Conservation (phyloP, 352 stramenopile species). For the Globisporangium barbulae region DNA sequence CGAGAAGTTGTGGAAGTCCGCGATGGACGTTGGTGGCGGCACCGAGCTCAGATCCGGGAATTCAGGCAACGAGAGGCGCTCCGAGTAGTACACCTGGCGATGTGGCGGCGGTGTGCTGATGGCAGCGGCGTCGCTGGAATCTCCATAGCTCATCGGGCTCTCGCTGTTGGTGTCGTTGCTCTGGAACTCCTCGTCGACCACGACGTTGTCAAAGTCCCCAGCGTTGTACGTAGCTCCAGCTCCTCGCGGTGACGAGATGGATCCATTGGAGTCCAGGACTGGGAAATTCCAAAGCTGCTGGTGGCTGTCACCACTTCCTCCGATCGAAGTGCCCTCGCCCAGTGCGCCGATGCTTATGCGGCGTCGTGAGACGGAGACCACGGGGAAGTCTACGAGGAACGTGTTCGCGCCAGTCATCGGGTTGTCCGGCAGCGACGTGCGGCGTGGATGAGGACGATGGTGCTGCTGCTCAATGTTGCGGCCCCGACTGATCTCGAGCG, state of each 20-base stretch:
- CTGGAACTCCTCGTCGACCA: background rate
- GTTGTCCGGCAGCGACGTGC: constrained; percentile 3
- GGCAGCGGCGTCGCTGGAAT: background rate
- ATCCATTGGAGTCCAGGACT: background rate
- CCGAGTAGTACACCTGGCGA: background rate
- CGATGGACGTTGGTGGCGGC: background rate
- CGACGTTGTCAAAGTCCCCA: background rate
- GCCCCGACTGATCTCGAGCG: constrained; percentile 23
- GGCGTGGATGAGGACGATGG: background rate
- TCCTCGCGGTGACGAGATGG: background rate
- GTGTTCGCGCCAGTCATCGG: background rate
- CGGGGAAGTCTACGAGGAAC: constrained; percentile 9
- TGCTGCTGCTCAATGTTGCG: background rate
- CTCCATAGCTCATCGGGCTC: background rate
- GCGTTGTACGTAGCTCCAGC: background rate
- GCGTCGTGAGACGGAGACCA: background rate
- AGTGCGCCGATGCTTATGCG: constrained; percentile 3
- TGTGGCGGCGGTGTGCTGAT: background rate
- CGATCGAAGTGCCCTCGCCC: background rate
- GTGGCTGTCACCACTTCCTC: background rate
- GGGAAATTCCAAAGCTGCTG: constrained; percentile 1
- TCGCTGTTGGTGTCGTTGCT: background rate
- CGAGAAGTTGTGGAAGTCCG: constrained; percentile 15
- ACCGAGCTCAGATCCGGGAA: background rate
- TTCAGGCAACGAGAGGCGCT: constrained; percentile 1